Percentiles rank a stretch among this genome's conserved stretches.
Conservation (phyloP, 768 basidiomycete species). For the Termitomyces sp. region DNA sequence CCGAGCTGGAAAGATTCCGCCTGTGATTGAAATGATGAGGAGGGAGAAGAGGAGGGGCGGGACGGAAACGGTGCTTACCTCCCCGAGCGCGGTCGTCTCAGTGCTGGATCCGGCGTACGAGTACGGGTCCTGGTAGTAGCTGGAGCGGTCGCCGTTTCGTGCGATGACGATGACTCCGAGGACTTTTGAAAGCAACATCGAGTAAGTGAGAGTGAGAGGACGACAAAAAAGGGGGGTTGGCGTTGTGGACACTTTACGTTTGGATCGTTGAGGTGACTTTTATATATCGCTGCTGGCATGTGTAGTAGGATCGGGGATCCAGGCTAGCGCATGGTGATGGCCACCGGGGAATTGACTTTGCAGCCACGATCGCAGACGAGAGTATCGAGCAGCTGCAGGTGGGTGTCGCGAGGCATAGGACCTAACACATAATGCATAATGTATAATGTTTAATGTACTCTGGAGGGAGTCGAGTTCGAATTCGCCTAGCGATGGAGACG, state of each 20-base stretch:
- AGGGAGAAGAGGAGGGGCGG: neutral
- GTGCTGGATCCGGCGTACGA: constrained; percentile 62
- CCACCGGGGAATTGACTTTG: neutral
- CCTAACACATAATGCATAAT: constrained; percentile 66
- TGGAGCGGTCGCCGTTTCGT: constrained; percentile 74
- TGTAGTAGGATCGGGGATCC: neutral
- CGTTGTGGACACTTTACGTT: neutral
- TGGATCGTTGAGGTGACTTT: neutral
- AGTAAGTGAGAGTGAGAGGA: constrained; percentile 1
- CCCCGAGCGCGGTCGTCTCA: constrained; percentile 74
- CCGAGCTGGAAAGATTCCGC: constrained; percentile 69
- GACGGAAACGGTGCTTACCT: constrained; percentile 37
- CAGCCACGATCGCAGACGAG: neutral
- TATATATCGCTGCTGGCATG: neutral
- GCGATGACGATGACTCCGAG: constrained; percentile 77
- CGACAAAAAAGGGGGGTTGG: neutral
- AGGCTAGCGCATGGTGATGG: neutral
- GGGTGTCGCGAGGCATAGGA: constrained; percentile 25
- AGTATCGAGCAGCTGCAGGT: neutral
- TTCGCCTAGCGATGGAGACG: neutral
- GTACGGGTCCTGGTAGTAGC: constrained; percentile 68
- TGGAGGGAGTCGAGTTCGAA: neutral
- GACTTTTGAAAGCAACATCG: constrained; percentile 54
- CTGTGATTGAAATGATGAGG: constrained; percentile 29
- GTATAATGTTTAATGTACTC: neutral